Base-by-base conservation (phyloP, 2,329 filamentous ascomycete species). In the Colletotrichum kahawae region DNA sequence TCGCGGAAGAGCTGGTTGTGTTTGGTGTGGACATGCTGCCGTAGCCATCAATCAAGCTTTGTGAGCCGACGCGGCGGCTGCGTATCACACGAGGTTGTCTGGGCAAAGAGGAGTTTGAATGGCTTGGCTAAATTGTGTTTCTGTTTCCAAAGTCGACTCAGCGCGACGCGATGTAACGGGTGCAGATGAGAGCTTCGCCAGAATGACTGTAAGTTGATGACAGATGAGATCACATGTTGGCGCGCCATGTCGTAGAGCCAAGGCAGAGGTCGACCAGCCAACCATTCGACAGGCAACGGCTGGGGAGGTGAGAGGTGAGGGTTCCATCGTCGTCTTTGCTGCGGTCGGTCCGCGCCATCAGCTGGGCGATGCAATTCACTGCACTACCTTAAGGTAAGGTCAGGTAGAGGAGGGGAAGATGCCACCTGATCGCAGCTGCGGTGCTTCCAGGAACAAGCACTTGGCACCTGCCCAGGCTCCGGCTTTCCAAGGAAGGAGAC, bases 21-120 rank as follows among this genome's bases (percentile, higher is more conserved):
- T n/a, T 5, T 57, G 14, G 14, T 66, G 48, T 9, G 27, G 27
- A 21, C 57, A 24, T 57, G 65, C 57, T 65, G 68, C 29, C 5
- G 18, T 13, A n/a, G 34, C 29, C 38, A 51, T 36, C 18, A 57
- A 31, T 66, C 67, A 74, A 74, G 67, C 60, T 74, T 66, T 54
- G 36, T 66, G 51, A 74, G 67, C 71, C 71, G 51, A 74, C 31
- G 60, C 67, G 71, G 67, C 67, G 48, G 31, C 21, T n/a, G 66
- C 48, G 43, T 60, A 70, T 74, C 59, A 74, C 34, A 74, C 66
- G 34, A 43, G 12, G 14, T 48, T 29, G 43, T 31, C 71, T 64
- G 36, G 66, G 59, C 48, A 34, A 64, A 54, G 48, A 56, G 48
- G 51, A 43, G 36, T 4, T 54, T 27, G 31, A 2, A 21, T 33